Base-by-base conservation (phyloP, 179 eudicot species). In the Gypsophila paniculata region DNA sequence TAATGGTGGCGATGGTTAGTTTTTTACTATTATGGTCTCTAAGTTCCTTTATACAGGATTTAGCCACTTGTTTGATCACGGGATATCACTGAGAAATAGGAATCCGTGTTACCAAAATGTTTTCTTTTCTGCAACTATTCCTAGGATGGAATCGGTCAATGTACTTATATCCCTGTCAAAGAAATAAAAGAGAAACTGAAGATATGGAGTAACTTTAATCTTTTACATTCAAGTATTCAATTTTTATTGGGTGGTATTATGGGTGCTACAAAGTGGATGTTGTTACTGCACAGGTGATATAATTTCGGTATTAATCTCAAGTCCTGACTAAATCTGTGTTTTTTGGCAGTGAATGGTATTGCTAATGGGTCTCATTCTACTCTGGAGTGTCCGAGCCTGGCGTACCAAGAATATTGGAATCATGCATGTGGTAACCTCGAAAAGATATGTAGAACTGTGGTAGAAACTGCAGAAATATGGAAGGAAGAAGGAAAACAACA, bases 401-500 rank as follows among this genome's bases (percentile, higher is more conserved):
- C 74, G 52, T 84, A 86, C 69, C 80, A 73, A 82, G 86, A 87
- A 74, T 85, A 84, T 64, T 80, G 89, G 82, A 75, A 71, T 77
- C 72, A 76, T 72, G 63, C 83, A 55, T 84, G 92, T 89, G 44
- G 66, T 69, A 75, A 87, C 65, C 77, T 92, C 71, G 90, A 78
- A 69, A 80, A 19, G 10, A 74, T 95, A 68, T 86, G 86, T 73
- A 68, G 80, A 75, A 78, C 83, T 81, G 86, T 85, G 14, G 77
- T 78, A 13, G 90, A 83, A 80, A 86, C 86, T 76, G 81, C 84
- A 59, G 84, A 85, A 63, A 81, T 90, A 62, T 92, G 99, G 97
- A 88, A 83, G 70, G 89, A 79, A 75, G 96, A 85, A 78, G 84
- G 66, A 62, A 94, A 86, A 79, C 83, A 77, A 61, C 76, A 83